Percentiles rank a stretch among this genome's conserved stretches.
Conservation (phyloP, 2,329 filamentous ascomycete species). For the Pezicula neosporulosa region DNA sequence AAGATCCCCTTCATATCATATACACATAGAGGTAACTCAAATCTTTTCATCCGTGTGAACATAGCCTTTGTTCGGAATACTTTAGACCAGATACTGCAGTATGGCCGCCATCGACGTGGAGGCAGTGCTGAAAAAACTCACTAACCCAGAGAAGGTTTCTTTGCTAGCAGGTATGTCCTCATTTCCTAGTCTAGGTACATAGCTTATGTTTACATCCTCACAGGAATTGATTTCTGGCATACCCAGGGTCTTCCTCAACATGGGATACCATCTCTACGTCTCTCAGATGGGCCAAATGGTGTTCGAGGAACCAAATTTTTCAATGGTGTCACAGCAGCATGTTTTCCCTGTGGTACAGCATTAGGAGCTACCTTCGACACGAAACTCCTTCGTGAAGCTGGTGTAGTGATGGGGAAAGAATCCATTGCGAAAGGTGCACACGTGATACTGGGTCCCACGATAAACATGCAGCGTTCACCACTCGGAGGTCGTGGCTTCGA, state of each 20-base stretch:
- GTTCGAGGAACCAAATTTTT: constrained; percentile 29
- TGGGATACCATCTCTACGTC: constrained; percentile 28
- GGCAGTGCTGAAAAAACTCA: constrained; percentile 46
- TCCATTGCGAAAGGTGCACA: constrained; percentile 67
- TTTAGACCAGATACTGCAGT: background rate
- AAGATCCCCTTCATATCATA: no score
- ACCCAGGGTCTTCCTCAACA: constrained; percentile 25
- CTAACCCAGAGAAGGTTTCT: constrained; percentile 45
- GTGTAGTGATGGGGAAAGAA: constrained; percentile 64
- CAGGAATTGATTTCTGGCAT: constrained; percentile 31
- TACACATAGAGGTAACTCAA: no score
- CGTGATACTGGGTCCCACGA: constrained; percentile 64
- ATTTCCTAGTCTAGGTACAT: background rate
- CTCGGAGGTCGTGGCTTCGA: constrained; percentile 47
- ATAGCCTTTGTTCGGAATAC: background rate
- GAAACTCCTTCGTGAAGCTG: constrained; percentile 57
- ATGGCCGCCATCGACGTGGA: constrained; percentile 39
- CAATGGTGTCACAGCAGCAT: constrained; percentile 39
- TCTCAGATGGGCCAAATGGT: constrained; percentile 32
- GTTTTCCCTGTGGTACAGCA: constrained; percentile 39
- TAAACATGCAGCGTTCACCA: constrained; percentile 45
- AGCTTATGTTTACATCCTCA: background rate
- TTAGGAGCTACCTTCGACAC: constrained; percentile 66
- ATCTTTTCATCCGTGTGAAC: background rate
- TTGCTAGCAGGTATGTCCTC: constrained; percentile 39